Conservation (phyloP, 805 yeast genomes). For the Candida easanensis region DNA sequence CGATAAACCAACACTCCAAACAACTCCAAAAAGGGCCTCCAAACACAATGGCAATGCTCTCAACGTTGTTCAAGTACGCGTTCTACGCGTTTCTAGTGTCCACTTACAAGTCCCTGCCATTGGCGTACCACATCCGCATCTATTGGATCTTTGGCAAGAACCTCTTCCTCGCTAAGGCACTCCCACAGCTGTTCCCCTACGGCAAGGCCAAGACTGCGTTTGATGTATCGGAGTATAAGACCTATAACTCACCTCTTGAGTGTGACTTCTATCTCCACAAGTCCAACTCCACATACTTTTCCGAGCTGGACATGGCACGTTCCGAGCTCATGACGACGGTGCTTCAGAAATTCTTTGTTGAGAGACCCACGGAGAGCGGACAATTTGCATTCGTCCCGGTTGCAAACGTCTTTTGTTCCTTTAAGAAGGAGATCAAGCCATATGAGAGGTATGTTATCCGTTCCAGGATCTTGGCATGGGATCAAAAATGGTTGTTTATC, state of each 20-base stretch:
- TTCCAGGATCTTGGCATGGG: constrained; percentile 75
- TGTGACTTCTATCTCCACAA: constrained; percentile 89
- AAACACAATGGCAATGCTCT: background rate
- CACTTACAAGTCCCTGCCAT: constrained; percentile 64
- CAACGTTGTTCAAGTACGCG: constrained; percentile 4
- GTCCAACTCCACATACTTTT: constrained; percentile 80
- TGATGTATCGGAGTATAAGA: constrained; percentile 38
- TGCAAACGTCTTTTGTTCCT: constrained; percentile 65
- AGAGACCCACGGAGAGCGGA: constrained; percentile 40
- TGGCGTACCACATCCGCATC: constrained; percentile 64
- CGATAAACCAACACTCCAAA: background rate
- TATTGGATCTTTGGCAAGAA: constrained; percentile 43
- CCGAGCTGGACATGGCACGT: constrained; percentile 79
- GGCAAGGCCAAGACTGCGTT: constrained; percentile 32
- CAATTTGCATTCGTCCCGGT: constrained; percentile 59
- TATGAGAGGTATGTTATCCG: constrained; percentile 60
- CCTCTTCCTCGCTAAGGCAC: constrained; percentile 37
- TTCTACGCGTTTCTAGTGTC: constrained; percentile 30
- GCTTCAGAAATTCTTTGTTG: constrained; percentile 54
- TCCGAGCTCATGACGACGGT: constrained; percentile 54
- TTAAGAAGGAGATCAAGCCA: constrained; percentile 71
- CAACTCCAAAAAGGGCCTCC: background rate
- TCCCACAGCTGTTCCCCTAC: constrained; percentile 10
- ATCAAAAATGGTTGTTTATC: constrained; percentile 79
- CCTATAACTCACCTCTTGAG: constrained; percentile 73